Evolutionary conservation across 352 stramenopile genomes (phyloP).

Genomic region (Phytophthora citrophthora): DNA sequence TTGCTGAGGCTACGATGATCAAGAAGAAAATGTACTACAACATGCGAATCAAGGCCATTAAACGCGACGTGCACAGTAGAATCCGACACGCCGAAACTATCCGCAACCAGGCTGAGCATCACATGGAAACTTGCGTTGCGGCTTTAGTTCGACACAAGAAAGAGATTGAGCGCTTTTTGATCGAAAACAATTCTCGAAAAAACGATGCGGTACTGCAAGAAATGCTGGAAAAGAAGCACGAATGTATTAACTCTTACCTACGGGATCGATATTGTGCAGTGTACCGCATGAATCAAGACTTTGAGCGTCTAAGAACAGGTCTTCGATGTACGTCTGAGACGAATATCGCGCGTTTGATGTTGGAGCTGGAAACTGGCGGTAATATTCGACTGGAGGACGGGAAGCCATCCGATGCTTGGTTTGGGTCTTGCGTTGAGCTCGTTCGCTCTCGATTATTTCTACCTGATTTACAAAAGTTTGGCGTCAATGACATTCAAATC

Average conservation of each 20-base stretch:
- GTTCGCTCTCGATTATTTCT: constrained; percentile 75
- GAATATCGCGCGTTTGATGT: constrained; percentile 79
- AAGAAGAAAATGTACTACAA: constrained; percentile 97
- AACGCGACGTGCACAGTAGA: constrained; percentile 72
- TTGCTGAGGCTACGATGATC: constrained; percentile 91
- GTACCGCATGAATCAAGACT: constrained; percentile 68
- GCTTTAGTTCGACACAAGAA: constrained; percentile 64
- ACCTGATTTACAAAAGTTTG: constrained; percentile 58
- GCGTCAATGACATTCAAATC: constrained; percentile 72
- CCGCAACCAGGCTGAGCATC: constrained; percentile 52
- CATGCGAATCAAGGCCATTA: constrained; percentile 93
- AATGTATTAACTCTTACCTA: constrained; percentile 47
- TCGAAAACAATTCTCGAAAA: constrained; percentile 15
- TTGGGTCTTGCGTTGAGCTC: constrained; percentile 82
- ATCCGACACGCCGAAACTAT: constrained; percentile 57
- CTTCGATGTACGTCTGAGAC: constrained; percentile 70
- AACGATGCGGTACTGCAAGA: constrained; percentile 8
- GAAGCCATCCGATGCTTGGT: constrained; percentile 83
- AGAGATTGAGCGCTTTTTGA: constrained; percentile 65
- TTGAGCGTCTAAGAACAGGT: constrained; percentile 48
- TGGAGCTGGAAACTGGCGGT: constrained; percentile 91
- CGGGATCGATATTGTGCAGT: constrained; percentile 45
- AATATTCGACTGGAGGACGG: constrained; percentile 93
- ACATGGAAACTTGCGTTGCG: constrained; percentile 53
- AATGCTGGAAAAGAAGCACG: constrained; percentile 49